Evolutionary conservation across 2,329 filamentous ascomycete species (phyloP), one percentile per base, ranked within the genome.

Genomic region (Talaromyces sp.): DNA sequence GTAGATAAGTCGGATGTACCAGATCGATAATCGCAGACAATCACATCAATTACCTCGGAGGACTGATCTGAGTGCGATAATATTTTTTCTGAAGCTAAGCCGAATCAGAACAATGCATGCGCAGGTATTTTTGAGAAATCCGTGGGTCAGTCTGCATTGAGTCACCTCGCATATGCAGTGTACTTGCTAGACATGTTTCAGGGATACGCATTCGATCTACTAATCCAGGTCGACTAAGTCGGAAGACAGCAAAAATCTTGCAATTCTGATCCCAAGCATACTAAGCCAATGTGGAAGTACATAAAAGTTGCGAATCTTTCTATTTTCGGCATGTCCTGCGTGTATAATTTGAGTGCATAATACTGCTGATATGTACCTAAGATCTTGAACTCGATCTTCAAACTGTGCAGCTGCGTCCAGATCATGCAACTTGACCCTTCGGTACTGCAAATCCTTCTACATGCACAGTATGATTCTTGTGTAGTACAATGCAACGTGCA

Each of bases 381-480:
- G 16, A 6, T 14, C 44, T 48, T 16, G 12, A 16, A 12, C 16
- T 39, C 18, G 8, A 39, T 39, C n/a, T 56, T 39, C 11, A 21
- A 58, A 14, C 6, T 7, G 16, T 28, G 7, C 14, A 33, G 14
- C 18, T 37, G 42, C 18, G 25, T 18, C n/a, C 16, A 46, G 42
- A 21, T 46, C 44, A 59, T 59, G 57, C 57, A 48, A 37, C 42
- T 35, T 59, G 57, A 37, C 42, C 57, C 23, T 59, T 42, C 6
- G 42, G 57, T 37, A 59, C 33, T 21, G 28, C 6, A 25, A 59
- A 59, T 39, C 57, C 57, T 48, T 59, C 57, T 35, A 59, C 57
- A 59, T 39, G 28, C 16, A 59, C 57, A 35, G 57, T 59, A 3
- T 48, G 31, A 33, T 18, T 42, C 57, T 59, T 59, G 57, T 59